Conservation (phyloP, 805 yeast species). For the Lipomyces lipofer region DNA sequence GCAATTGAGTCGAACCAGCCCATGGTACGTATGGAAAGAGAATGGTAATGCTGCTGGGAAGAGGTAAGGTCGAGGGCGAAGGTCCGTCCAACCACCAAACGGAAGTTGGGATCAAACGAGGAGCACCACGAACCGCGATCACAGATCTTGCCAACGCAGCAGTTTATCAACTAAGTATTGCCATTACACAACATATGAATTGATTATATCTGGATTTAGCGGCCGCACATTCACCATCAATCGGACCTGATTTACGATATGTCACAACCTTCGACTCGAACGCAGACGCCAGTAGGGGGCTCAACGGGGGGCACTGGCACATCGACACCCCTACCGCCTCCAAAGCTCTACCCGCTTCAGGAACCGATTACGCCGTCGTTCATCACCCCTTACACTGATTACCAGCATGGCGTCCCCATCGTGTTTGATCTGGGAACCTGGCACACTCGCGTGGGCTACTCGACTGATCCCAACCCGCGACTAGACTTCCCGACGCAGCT, state of each 20-base stretch:
- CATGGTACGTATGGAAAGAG: slow-evolving; percentile 7
- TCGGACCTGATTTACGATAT: no score
- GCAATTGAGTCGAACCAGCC: slow-evolving; percentile 17
- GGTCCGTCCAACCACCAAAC: no score
- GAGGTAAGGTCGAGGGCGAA: no score
- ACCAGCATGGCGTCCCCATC: slow-evolving; percentile 64
- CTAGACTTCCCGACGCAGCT: slow-evolving; percentile 62
- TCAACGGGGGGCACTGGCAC: slow-evolving; percentile 8
- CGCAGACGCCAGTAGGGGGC: neutral
- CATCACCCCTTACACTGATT: slow-evolving; percentile 52
- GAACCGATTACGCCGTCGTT: slow-evolving; percentile 34
- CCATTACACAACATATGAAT: no score
- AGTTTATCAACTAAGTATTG: no score
- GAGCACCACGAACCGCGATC: no score
- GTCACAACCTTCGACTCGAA: neutral
- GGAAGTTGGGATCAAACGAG: no score
- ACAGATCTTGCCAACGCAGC: no score
- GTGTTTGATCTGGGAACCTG: slow-evolving; percentile 72
- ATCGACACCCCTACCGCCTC: slow-evolving; percentile 17
- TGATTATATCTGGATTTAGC: no score
- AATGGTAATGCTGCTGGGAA: no score
- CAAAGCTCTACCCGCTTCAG: slow-evolving; percentile 35
- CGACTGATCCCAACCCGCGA: slow-evolving; percentile 22
- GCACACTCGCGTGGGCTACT: slow-evolving; percentile 43
- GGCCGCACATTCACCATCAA: no score